Percentiles rank a stretch among this genome's conserved stretches.
Conservation (phyloP, 768 basidiomycete species). For the Boletus sp. region DNA sequence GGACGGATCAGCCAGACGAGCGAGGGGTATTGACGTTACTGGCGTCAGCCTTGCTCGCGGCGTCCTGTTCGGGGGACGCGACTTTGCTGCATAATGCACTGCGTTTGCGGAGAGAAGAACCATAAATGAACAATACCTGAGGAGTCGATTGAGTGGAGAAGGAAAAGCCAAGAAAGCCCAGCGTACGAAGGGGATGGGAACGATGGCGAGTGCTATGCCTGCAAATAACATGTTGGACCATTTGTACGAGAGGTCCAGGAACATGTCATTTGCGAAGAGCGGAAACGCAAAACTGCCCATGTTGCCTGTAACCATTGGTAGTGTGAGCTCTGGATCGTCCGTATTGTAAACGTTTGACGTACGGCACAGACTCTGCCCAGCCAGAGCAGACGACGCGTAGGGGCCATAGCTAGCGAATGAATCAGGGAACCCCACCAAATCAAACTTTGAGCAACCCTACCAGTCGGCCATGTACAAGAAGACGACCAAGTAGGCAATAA, state of each 20-base stretch:
- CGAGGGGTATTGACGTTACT: not conserved
- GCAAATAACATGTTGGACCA: constrained; percentile 59
- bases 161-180: not conserved
- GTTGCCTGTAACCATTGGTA: constrained; percentile 38
- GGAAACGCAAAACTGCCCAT: constrained; percentile 52
- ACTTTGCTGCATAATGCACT: constrained; percentile 21
- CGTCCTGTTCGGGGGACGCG: constrained; percentile 1
- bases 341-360: constrained; percentile 16
- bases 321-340: not conserved
- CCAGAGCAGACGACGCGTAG: constrained; percentile 64
- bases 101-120: constrained; percentile 25
- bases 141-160: not conserved
- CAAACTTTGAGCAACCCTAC: constrained; percentile 27
- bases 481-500: constrained; percentile 51
- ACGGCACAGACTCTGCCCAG: constrained; percentile 60
- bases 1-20: not conserved
- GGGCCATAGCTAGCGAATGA: constrained; percentile 41
- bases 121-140: constrained; percentile 32
- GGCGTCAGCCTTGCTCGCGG: not conserved
- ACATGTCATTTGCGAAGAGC: constrained; percentile 60
- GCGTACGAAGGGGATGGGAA: constrained; percentile 56
- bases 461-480: constrained; percentile 62
- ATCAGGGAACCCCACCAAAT: not conserved
- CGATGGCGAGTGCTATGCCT: constrained; percentile 46
- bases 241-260: constrained; percentile 47